Evolutionary conservation across 306 rosid species (phyloP), one percentile per base, ranked within the genome.

Genomic region (Cicer pinnatifidum): DNA sequence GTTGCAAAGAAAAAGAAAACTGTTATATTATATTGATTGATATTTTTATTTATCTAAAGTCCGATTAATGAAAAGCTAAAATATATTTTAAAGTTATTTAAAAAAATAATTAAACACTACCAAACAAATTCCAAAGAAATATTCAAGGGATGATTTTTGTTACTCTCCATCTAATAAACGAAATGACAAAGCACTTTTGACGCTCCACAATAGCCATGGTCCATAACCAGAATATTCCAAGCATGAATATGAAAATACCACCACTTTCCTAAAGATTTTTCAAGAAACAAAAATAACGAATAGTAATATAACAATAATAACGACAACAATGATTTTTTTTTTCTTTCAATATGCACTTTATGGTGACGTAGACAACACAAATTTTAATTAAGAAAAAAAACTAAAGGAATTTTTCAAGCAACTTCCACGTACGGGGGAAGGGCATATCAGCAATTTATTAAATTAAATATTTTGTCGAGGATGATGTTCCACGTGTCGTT

Each of bases 401-500:
- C 28, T 11, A 48, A 69, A 50, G 33, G 37, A 47, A 9, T 35
- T 50, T 69, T 69, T 50, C 7, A 38, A 10, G 19, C 5, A 5
- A 10, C 12, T 6, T 46, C 35, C 48, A 40, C 56, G 56, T 43
- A 9, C 8, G 0, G 11, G 11, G n/a, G 41, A 71, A 46, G 75
- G 76, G 54, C 8, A 71, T 56, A 4, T 43, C 9, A 12, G 65
- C 65, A 72, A 72, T 5, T 28, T 39, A 8, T 11, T 11, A 6
- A 10, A 39, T 4, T 20, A 64, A 64, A 53, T 8, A 17, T 17
- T 67, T 33, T 67, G 28, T 8, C 2, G 16, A 76, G 69, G 82
- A 79, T 83, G 86, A 81, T 45, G 9, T n/a, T 45, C 84, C 84
- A 89, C 97, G 97, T 87, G 96, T 85, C 87, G 3, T 20, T 0